These are phyloP conservation scores for Juncus effusus DNA, from an alignment of 176 grass and related monocot species.

Conservation along the genomic window DNA sequence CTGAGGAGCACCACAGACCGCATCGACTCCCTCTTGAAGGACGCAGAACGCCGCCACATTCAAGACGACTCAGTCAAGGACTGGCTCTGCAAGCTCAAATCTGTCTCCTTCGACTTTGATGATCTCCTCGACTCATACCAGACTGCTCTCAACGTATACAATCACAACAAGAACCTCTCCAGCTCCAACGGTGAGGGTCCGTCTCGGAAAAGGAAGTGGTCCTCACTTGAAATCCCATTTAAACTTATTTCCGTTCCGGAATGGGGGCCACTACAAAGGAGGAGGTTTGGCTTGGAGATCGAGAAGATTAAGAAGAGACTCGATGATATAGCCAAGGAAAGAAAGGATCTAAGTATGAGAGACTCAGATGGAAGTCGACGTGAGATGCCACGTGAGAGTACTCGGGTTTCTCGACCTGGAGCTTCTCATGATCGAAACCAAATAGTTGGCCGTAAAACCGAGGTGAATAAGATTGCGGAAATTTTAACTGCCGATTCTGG, in stretches of 20 bases:
- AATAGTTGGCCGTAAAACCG: constrained; percentile 1
- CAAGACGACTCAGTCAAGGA: constrained; percentile 11
- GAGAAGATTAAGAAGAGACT: constrained; percentile 19
- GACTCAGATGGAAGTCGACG: constrained; percentile 12
- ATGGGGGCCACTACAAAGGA: not conserved
- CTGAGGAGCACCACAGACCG: constrained; percentile 14
- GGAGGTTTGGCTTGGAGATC: constrained; percentile 22
- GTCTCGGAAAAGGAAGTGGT: constrained; percentile 32
- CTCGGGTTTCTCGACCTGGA: not conserved
- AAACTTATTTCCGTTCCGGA: not conserved
- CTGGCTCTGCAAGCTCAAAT: constrained; percentile 31
- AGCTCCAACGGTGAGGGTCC: not conserved
- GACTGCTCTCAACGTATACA: constrained; percentile 21
- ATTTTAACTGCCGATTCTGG: not conserved
- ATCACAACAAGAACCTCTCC: not conserved
- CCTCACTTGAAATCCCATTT: not conserved
- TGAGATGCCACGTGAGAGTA: not conserved
- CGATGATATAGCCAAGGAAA: constrained; percentile 4
- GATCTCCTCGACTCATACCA: constrained; percentile 27
- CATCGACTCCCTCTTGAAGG: constrained; percentile 30
- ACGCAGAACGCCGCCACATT: constrained; percentile 37
- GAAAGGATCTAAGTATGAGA: not conserved
- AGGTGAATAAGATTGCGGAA: constrained; percentile 11
- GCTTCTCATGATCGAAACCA: not conserved
- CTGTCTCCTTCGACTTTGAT: constrained; percentile 33